Percentiles rank a stretch among this genome's conserved stretches.
phyloP scores from a whole-genome alignment of 768 basidiomycete genomes.

The Dentipellis fragilis region DNA sequence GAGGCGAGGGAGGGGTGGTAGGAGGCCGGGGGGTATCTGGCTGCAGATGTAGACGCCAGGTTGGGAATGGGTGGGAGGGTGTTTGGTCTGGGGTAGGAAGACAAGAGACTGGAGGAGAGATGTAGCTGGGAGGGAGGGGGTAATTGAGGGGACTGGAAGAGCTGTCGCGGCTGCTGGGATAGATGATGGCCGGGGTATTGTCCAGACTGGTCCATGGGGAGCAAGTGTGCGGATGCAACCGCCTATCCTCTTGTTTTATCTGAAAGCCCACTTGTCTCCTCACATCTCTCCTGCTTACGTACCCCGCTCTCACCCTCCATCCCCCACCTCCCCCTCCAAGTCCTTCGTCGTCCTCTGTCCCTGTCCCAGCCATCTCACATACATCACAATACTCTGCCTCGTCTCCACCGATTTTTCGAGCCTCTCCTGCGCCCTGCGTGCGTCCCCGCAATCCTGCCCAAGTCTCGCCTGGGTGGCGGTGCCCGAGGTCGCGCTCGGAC shows the following conservation, averaged over 20 bases:
- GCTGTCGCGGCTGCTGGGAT: constrained; percentile 17
- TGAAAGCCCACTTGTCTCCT: neutral
- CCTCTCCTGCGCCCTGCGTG: no score
- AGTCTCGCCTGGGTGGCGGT: neutral
- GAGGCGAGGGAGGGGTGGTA: constrained; percentile 25
- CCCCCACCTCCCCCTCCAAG: neutral
- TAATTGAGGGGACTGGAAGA: constrained; percentile 31
- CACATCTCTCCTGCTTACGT: constrained; percentile 1
- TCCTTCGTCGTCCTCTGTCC: neutral
- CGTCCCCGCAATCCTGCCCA: no score
- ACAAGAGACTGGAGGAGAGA: constrained; percentile 21
- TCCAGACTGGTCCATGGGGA: constrained; percentile 18
- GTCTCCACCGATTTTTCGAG: no score
- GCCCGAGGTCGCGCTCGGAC: neutral
- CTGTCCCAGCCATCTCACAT: neutral
- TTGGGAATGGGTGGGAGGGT: constrained; percentile 31
- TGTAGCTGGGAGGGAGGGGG: constrained; percentile 34
- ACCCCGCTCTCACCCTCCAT: constrained; percentile 6
- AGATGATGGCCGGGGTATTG: constrained; percentile 14
- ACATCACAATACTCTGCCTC: no score
- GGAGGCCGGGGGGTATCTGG: constrained; percentile 25
- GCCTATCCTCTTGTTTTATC: neutral
- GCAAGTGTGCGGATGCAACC: constrained; percentile 1
- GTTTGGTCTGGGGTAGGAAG: constrained; percentile 26
- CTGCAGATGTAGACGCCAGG: constrained; percentile 17